These are phyloP conservation scores for Schizophyllum amplum DNA, from an alignment of 1,284 basidiomycete species.

Conservation along the genomic window DNA sequence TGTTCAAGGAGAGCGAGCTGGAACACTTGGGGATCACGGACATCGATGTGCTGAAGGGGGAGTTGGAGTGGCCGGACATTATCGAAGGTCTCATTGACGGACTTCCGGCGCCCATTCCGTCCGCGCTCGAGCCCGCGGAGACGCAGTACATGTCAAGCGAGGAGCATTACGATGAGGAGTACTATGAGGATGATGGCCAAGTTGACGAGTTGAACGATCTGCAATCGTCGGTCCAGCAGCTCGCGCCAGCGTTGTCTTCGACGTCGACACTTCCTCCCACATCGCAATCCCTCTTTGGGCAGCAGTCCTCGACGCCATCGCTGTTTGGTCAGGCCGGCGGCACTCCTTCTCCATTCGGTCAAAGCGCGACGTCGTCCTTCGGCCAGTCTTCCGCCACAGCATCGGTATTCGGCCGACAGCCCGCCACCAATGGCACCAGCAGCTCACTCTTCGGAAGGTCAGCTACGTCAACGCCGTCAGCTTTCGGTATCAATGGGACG, in stretches of 20 bases:
- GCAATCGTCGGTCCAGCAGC: not conserved
- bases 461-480: not conserved
- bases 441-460: not conserved
- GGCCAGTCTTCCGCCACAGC: slow-evolving; percentile 6
- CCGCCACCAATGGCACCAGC: not conserved
- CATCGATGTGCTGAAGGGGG: slow-evolving; percentile 47
- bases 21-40: slow-evolving; percentile 56
- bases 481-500: too few species aligned
- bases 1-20: slow-evolving; percentile 66
- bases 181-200: slow-evolving; percentile 10
- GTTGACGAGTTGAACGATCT: slow-evolving; percentile 8
- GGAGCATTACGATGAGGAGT: slow-evolving; percentile 14
- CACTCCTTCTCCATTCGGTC: slow-evolving; percentile 15
- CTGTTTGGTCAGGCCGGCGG: slow-evolving; percentile 31
- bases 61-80: slow-evolving; percentile 50
- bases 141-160: slow-evolving; percentile 14
- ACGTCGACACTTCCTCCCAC: not conserved
- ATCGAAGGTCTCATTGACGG: slow-evolving; percentile 58
- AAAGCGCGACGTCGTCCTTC: slow-evolving; percentile 2
- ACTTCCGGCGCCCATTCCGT: slow-evolving; percentile 16
- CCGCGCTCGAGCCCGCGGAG: slow-evolving; percentile 20
- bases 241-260: not conserved
- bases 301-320: slow-evolving; percentile 15
- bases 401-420: slow-evolving; percentile 8
- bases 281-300: slow-evolving; percentile 17